Base-by-base conservation (phyloP, 352 stramenopile genomes). In the Globisporangium carolinianum region DNA sequence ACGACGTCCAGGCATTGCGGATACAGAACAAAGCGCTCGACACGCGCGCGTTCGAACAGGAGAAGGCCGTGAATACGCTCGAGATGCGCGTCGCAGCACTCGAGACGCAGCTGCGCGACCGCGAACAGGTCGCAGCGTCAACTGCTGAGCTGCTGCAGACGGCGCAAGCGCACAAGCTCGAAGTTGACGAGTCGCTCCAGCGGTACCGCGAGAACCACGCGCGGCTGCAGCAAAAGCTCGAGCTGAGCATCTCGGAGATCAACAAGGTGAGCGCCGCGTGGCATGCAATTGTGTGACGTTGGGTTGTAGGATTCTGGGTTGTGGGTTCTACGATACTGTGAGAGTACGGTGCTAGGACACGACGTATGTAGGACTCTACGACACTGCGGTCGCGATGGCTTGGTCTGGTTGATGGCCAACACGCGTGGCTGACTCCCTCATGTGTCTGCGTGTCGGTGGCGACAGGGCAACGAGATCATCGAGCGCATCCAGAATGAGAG, bases 181-280 rank as follows among this genome's bases (percentile, higher is more conserved):
- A 93, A 52, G 71, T 95, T 14, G 87, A 96, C 49, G 84, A 95
- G 7, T 92, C 86, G 18, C 60, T 95, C 24, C 86, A 89, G 47
- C 79, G 91, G 77, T 96, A 96, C 62, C 86, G 89, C 14, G 81
- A 91, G 53, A 94, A 94, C 53, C 80, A 93, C 57, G 68, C 68
- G 36, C 84, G 72, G 0, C 67, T 96, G 14, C 84, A 96, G 61
- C 82, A 92, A 51, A 96, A 96, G 57, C 69, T 96, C 2, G 84
- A 96, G 55, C 49, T 94, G 24, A 95, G 86, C 58, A 92, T 96
- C 52, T 83, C 83, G 12, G 87, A 96, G 54, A 96, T 96, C 69
- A 95, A 96, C 63, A 96, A 96, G 83, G 84, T 94, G 46, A 32
- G 24, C 24, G 24, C 3, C 24, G 24, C 1, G 24, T 32, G 24